Evolutionary conservation across 495 filamentous ascomycete species (phyloP).

Genomic region (Penicillium ochrochloron): DNA sequence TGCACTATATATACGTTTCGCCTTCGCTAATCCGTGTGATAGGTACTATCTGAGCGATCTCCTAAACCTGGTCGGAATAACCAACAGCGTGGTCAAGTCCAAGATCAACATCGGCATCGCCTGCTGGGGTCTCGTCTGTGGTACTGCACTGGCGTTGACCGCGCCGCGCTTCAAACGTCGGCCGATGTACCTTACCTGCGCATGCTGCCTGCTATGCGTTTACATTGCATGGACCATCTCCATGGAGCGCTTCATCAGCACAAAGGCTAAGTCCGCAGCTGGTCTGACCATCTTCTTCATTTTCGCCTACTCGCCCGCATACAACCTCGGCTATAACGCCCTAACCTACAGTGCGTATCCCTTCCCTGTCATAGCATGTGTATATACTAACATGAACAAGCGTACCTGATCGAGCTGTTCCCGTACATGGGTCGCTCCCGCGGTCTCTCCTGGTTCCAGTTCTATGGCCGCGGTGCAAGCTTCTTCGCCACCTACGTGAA

Average conservation of each 20-base stretch:
- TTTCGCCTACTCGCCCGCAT: constrained; percentile 65
- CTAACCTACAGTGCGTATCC: constrained; percentile 62
- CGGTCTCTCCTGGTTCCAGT: constrained; percentile 67
- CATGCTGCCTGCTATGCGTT: constrained; percentile 53
- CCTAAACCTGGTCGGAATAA: constrained; percentile 55
- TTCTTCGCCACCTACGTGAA: constrained; percentile 70
- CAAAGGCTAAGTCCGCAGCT: constrained; percentile 46
- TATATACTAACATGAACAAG: constrained; percentile 16
- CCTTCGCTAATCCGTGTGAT: constrained; percentile 17
- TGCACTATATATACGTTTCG: not conserved
- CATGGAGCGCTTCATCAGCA: constrained; percentile 57
- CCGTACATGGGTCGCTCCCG: constrained; percentile 64
- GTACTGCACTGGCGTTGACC: constrained; percentile 55
- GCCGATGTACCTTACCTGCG: constrained; percentile 62
- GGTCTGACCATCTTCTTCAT: constrained; percentile 64
- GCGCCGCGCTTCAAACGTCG: constrained; percentile 58
- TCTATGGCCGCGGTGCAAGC: constrained; percentile 57
- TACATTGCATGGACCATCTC: constrained; percentile 65
- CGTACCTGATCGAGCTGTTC: constrained; percentile 69
- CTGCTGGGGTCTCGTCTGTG: constrained; percentile 61
- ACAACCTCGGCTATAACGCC: constrained; percentile 72
- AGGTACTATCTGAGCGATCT: constrained; percentile 59
- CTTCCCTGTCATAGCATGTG: constrained; percentile 18
- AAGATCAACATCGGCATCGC: constrained; percentile 63
- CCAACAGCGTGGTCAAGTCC: constrained; percentile 53